Conservation (phyloP, 768 basidiomycete species). For the Thelephora aurantiotincta region DNA sequence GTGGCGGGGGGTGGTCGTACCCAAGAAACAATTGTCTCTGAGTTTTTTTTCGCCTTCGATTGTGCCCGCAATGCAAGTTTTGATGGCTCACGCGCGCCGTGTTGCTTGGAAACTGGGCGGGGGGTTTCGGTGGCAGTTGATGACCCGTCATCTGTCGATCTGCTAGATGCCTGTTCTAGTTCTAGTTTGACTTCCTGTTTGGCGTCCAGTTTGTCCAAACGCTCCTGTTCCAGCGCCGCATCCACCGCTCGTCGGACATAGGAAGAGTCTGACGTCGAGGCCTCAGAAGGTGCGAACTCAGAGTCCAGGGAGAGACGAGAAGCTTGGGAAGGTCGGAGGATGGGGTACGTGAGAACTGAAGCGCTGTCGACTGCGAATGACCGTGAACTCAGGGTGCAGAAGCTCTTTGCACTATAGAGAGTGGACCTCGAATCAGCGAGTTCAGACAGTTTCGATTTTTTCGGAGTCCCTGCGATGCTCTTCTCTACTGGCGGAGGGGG, state of each 20-base stretch:
- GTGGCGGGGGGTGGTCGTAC: conserved; percentile 13
- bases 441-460: conserved; percentile 52
- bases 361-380: conserved; percentile 38
- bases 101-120: not conserved
- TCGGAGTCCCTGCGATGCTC: not conserved
- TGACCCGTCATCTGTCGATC: not conserved
- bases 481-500: not conserved
- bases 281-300: conserved; percentile 5
- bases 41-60: conserved; percentile 26
- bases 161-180: not conserved
- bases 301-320: conserved; percentile 23
- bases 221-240: conserved; percentile 53
- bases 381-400: conserved; percentile 35
- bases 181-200: not conserved
- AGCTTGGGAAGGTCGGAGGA: conserved; percentile 49
- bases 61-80: conserved; percentile 67
- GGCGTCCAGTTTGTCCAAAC: conserved; percentile 20
- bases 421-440: conserved; percentile 54
- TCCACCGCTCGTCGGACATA: conserved; percentile 52
- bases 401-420: conserved; percentile 18
- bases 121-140: not conserved
- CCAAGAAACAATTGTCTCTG: conserved; percentile 5
- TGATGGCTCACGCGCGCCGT: conserved; percentile 25
- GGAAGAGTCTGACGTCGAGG: conserved; percentile 36
- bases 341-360: conserved; percentile 61